Base-by-base conservation (phyloP, 2,329 filamentous ascomycete genomes). In the Monosporascus cannonballus region DNA sequence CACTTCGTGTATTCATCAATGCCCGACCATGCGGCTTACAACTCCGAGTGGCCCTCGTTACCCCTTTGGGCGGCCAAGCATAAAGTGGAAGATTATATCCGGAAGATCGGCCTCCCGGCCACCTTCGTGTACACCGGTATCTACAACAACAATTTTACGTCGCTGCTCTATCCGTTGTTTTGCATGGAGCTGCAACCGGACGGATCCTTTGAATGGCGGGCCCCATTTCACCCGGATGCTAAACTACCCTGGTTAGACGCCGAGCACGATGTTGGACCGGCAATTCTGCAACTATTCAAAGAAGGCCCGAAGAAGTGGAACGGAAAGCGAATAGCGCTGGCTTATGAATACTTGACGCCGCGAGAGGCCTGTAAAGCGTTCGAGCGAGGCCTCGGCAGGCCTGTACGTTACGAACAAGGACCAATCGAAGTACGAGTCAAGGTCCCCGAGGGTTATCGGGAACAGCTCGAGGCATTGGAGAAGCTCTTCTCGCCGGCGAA, bases 141-240 rank as follows among this genome's bases (percentile, higher is more conserved):
- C 63, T 99, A 97, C 77, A 96, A 97, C 78, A 97, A 97, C 73
- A 97, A 99, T 69, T 99, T 97, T 72, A 97, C 93, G 30, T 94
- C 89, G 47, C 78, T 96, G 34, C 85, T 84, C 1, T 97, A 96
- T 66, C 94, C 94, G 1, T 79, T 97, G 4, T 97, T 97, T 74
- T 94, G 92, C 73, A 96, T 96, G 88, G 90, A 95, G 58, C 75
- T 96, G 47, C 85, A 90, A 70, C 70, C 77, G 1, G 90, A 96
- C 63, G 91, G 90, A 18, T 91, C 88, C 51, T 96, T 96, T 68
- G 76, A 86, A 54, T 97, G 94, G 94, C 85, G 90, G 66, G 93
- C 93, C 2, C 94, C 94, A 0, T 97, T 97, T 69, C 89, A 96
- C 63, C 89, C 90, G 2, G 83, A 96, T 61, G 87, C 87, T 53